A percentile compares a stretch with the other conserved stretches of the same genome.
phyloP scores from a whole-genome alignment of 768 basidiomycete genomes.

The Amylocystis lapponica region DNA sequence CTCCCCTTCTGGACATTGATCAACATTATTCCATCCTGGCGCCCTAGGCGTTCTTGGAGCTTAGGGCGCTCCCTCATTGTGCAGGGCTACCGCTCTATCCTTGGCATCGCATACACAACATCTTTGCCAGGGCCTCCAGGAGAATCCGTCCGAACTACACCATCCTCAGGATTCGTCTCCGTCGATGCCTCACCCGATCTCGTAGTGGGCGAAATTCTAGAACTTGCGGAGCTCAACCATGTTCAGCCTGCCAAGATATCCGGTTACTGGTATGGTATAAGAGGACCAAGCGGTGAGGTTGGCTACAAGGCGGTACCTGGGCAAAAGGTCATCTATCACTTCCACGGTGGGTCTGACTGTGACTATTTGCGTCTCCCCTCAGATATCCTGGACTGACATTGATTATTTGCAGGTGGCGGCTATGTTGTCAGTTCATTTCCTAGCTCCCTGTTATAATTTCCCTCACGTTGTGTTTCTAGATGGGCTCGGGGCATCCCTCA shows the following conservation, averaged over 20 bases:
- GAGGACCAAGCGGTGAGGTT: conserved; percentile 7
- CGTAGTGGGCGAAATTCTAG: conserved; percentile 25
- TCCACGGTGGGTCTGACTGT: conserved; percentile 23
- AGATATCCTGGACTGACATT: background rate
- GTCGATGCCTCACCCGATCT: conserved; percentile 28
- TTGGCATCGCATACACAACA: background rate
- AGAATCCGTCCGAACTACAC: conserved; percentile 4
- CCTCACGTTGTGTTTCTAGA: background rate
- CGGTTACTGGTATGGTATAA: conserved; percentile 32
- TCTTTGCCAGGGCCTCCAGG: background rate
- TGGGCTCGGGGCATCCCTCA: conserved; percentile 7
- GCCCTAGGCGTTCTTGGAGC: conserved; percentile 8
- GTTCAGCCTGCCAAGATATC: conserved; percentile 25
- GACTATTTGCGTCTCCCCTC: background rate
- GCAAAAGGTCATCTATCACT: conserved; percentile 29
- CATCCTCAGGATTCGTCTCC: conserved; percentile 21
- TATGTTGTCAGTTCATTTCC: conserved; percentile 11
- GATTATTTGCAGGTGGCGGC: conserved; percentile 14
- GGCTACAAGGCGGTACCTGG: conserved; percentile 20
- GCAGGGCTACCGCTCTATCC: background rate
- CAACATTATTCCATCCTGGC: background rate
- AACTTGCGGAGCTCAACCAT: conserved; percentile 22
- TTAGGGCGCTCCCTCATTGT: conserved; percentile 6
- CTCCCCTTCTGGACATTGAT: conserved; percentile 6
- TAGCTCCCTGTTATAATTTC: background rate